Evolutionary conservation across 2,329 filamentous ascomycete genomes (phyloP).

Genomic region (Ceratocystis smalleyi): DNA sequence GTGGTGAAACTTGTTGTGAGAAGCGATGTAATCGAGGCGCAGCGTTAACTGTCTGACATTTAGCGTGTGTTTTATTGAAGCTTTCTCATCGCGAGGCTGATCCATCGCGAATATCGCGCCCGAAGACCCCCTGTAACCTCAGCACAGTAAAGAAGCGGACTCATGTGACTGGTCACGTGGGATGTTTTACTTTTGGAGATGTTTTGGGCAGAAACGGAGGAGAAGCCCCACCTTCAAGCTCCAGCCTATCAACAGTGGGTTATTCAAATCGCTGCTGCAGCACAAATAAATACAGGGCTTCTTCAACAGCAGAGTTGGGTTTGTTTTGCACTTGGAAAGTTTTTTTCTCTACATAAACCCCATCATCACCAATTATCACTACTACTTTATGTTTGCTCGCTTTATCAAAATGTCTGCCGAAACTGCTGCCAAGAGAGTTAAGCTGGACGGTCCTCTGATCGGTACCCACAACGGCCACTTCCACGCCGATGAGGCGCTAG

Average conservation of each 20-base stretch:
- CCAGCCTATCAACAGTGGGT: slow-evolving; percentile 4
- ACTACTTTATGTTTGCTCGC: slow-evolving; percentile 27
- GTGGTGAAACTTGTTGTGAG: neutral
- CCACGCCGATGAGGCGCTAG: slow-evolving; percentile 94
- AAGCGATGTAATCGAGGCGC: neutral
- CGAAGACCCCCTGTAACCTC: neutral
- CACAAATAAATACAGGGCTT: neutral
- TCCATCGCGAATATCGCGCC: slow-evolving; percentile 16
- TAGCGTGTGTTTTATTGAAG: neutral
- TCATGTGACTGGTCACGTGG: slow-evolving; percentile 2
- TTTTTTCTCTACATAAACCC: neutral
- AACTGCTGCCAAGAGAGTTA: slow-evolving; percentile 65
- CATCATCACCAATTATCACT: neutral
- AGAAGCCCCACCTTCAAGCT: neutral
- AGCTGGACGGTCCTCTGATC: slow-evolving; percentile 49
- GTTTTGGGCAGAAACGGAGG: neutral
- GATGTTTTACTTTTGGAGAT: neutral
- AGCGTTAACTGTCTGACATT: neutral
- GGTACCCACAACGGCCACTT: slow-evolving; percentile 98
- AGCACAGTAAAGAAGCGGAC: neutral
- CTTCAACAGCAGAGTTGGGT: neutral
- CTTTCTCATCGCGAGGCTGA: slow-evolving; percentile 15
- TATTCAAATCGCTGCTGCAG: slow-evolving; percentile 6
- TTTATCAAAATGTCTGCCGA: slow-evolving; percentile 41
- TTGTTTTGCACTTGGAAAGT: neutral